Evolutionary conservation across 2,329 filamentous ascomycete species (phyloP).

Genomic region (Venturia effusa): DNA sequence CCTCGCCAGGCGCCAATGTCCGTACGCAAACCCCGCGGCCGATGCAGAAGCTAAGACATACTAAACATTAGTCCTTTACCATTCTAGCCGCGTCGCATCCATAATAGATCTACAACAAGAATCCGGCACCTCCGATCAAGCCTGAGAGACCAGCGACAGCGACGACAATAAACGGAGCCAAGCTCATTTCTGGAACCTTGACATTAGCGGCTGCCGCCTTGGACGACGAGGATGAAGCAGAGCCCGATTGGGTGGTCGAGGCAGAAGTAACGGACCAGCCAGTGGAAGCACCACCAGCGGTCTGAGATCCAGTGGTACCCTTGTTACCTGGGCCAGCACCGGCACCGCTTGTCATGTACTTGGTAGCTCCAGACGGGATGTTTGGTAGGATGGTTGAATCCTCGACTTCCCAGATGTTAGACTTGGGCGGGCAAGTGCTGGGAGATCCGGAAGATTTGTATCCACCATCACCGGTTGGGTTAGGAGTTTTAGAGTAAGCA

Average conservation of each 20-base stretch:
- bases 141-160: constrained; percentile 41
- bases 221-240: constrained; percentile 17
- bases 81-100: neutral
- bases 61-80: neutral
- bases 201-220: constrained; percentile 35
- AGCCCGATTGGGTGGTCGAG: constrained; percentile 23
- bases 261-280: constrained; percentile 35
- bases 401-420: constrained; percentile 45
- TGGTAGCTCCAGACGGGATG: constrained; percentile 43
- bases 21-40: neutral
- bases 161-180: constrained; percentile 41
- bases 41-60: neutral
- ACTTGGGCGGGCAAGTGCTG: constrained; percentile 43
- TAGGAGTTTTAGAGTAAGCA: constrained; percentile 38
- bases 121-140: constrained; percentile 35
- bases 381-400: constrained; percentile 41
- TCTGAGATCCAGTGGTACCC: constrained; percentile 43
- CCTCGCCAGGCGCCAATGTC: neutral
- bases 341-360: constrained; percentile 48
- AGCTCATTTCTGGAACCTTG: constrained; percentile 32
- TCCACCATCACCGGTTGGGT: constrained; percentile 46
- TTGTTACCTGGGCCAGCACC: constrained; percentile 45
- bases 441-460: constrained; percentile 44
- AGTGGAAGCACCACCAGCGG: constrained; percentile 36
- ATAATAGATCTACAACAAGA: constrained; percentile 5